Conservation (phyloP, 306 rosid genomes). For the Morella rubra region DNA sequence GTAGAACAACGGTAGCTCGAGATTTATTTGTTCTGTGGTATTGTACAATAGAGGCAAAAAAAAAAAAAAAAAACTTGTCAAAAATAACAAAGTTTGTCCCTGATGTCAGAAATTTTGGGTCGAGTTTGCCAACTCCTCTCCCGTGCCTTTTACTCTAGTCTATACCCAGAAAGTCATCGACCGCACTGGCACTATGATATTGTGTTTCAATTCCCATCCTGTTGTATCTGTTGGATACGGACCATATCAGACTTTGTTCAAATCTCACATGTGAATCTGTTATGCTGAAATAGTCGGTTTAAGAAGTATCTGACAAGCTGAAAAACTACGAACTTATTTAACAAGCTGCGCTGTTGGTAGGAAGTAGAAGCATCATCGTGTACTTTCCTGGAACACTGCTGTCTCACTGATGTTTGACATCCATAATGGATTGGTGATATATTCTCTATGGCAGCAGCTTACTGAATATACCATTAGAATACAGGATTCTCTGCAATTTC, state of each 20-base stretch:
- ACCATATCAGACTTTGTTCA: background rate
- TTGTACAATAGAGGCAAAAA: no score
- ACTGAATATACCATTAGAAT: background rate
- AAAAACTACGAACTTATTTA: no score
- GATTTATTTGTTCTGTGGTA: no score
- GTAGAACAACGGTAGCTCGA: no score
- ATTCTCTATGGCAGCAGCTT: no score
- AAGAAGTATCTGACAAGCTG: background rate
- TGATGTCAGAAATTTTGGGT: background rate
- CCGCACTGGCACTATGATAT: background rate
- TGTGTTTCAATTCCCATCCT: background rate
- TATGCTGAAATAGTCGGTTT: background rate
- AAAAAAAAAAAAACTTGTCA: background rate
- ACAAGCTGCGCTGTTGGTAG: no score
- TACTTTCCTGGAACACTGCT: background rate
- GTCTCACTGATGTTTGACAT: background rate
- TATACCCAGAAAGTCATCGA: background rate
- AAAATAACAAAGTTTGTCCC: background rate
- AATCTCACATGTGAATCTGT: background rate
- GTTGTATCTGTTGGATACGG: background rate
- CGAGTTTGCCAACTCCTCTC: background rate
- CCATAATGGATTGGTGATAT: background rate
- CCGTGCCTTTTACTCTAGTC: background rate
- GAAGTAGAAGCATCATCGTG: background rate
- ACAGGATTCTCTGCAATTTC: no score